Conservation (phyloP, 352 stramenopile species). For the Globisporangium camurandrum region DNA sequence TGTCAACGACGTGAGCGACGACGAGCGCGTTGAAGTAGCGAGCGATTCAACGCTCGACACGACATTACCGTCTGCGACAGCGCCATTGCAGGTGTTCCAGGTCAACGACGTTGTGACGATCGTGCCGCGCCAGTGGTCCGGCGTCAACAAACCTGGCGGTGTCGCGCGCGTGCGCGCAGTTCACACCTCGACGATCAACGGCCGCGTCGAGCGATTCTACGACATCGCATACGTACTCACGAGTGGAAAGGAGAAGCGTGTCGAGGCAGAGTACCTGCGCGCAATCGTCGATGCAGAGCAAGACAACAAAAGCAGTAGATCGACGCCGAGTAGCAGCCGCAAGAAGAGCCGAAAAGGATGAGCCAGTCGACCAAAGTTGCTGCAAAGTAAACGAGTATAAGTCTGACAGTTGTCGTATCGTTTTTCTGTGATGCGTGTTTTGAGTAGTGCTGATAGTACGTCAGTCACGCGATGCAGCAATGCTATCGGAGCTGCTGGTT, state of each 20-base stretch:
- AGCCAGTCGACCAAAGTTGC: no score
- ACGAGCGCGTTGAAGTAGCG: not conserved
- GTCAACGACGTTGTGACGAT: conserved; percentile 54
- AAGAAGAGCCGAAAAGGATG: no score
- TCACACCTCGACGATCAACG: conserved; percentile 15
- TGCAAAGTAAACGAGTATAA: no score
- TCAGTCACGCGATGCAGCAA: no score
- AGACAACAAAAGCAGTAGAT: not conserved
- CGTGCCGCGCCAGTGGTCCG: conserved; percentile 38
- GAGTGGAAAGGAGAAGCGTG: conserved; percentile 44
- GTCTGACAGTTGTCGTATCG: no score
- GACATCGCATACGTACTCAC: conserved; percentile 61
- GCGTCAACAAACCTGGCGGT: conserved; percentile 64
- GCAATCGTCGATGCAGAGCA: conserved; percentile 15
- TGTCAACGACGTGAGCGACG: conserved; percentile 41
- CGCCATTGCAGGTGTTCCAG: conserved; percentile 26
- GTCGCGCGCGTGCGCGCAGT: conserved; percentile 52
- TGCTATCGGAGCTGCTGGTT: conserved; percentile 2
- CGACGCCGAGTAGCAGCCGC: conserved; percentile 1
- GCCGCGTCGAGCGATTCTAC: conserved; percentile 30
- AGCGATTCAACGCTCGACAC: not conserved
- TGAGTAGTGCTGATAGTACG: no score
- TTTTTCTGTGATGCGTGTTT: no score
- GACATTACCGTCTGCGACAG: conserved; percentile 11
- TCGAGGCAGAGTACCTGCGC: conserved; percentile 48